Evolutionary conservation across 1,139 yeast species (phyloP).

Genomic region (Pichia sp.): DNA sequence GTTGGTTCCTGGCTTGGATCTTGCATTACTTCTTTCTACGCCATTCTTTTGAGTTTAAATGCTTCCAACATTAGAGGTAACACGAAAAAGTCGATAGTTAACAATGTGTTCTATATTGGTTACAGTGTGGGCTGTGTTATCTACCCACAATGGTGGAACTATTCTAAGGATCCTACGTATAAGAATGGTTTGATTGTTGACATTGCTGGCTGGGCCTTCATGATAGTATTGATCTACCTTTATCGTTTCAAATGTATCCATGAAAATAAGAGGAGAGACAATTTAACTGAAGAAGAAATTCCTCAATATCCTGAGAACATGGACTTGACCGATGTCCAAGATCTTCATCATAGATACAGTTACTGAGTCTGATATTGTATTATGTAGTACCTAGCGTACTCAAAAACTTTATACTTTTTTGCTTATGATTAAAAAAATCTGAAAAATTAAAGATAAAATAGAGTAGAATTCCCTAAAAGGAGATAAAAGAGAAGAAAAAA

Average conservation of each 20-base stretch:
- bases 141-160: slow-evolving; percentile 31
- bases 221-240: slow-evolving; percentile 19
- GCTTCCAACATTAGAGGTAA: slow-evolving; percentile 50
- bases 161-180: slow-evolving; percentile 40
- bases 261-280: slow-evolving; percentile 44
- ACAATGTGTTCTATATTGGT: slow-evolving; percentile 53
- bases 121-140: slow-evolving; percentile 45
- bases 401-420: background rate
- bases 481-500: too few relatives aligned
- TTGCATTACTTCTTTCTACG: slow-evolving; percentile 1
- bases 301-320: slow-evolving; percentile 19
- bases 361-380: slow-evolving; percentile 13
- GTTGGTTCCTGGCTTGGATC: slow-evolving; percentile 3
- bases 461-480: too few relatives aligned
- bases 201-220: slow-evolving; percentile 33
- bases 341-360: slow-evolving; percentile 26
- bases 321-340: slow-evolving; percentile 29
- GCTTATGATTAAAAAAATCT: background rate
- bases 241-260: slow-evolving; percentile 37
- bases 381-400: too few relatives aligned
- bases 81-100: slow-evolving; percentile 59
- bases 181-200: slow-evolving; percentile 44
- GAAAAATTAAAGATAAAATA: background rate
- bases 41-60: slow-evolving; percentile 9
- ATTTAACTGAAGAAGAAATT: slow-evolving; percentile 21